These are phyloP conservation scores for Paspalum notatum DNA, from an alignment of 176 grass and related monocot genomes.

Conservation along the genomic window DNA sequence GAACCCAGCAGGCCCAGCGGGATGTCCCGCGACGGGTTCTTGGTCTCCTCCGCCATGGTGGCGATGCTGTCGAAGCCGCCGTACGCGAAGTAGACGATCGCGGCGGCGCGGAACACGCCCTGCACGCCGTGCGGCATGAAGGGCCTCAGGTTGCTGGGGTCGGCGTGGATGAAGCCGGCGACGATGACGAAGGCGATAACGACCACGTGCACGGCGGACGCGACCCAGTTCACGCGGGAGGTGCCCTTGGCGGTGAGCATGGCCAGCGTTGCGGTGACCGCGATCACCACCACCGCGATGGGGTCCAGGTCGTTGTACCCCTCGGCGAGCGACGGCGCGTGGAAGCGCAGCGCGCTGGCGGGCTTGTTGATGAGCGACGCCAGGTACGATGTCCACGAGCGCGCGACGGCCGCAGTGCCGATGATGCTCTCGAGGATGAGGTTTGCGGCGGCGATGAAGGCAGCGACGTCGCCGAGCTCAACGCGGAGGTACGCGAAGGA, in stretches of 20 bases:
- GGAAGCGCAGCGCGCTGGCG: slow-evolving; percentile 56
- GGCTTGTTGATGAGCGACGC: slow-evolving; percentile 67
- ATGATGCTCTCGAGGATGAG: slow-evolving; percentile 85
- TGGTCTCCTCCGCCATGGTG: slow-evolving; percentile 92
- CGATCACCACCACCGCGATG: slow-evolving; percentile 64
- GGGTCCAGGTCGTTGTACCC: slow-evolving; percentile 83
- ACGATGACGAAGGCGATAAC: slow-evolving; percentile 84
- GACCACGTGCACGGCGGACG: slow-evolving; percentile 59
- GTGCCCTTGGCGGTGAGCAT: slow-evolving; percentile 74
- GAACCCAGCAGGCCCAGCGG: slow-evolving; percentile 77
- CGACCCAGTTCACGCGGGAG: slow-evolving; percentile 83
- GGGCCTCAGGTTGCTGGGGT: slow-evolving; percentile 63
- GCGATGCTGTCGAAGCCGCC: slow-evolving; percentile 95
- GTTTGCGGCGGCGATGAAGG: slow-evolving; percentile 87
- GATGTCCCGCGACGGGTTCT: slow-evolving; percentile 86
- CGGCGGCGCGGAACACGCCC: slow-evolving; percentile 84
- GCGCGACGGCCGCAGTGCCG: slow-evolving; percentile 70
- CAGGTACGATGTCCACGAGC: slow-evolving; percentile 88
- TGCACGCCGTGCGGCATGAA: slow-evolving; percentile 73
- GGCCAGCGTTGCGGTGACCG: slow-evolving; percentile 60
- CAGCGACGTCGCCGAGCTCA: slow-evolving; percentile 83
- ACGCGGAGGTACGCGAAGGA: slow-evolving; percentile 94
- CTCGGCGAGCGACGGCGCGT: slow-evolving; percentile 41
- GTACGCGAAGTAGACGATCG: slow-evolving; percentile 92
- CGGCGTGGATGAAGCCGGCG: slow-evolving; percentile 64